Percentiles rank a stretch among this genome's conserved stretches.
Evolutionary conservation across 441 rosid species (phyloP).

Genomic region (Gossypium schwendimanii): DNA sequence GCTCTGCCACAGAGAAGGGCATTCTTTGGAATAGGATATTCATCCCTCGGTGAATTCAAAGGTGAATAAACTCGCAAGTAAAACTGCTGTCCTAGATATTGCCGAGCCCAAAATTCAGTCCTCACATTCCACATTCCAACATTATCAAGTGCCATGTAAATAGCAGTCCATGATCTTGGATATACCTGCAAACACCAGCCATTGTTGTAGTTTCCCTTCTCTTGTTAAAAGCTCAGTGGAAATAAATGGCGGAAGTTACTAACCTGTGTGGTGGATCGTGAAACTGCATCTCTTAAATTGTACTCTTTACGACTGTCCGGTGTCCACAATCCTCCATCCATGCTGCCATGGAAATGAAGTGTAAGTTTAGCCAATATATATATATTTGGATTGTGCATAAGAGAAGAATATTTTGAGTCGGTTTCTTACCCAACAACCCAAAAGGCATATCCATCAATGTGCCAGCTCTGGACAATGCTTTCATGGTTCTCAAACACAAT

Average conservation of each 20-base stretch:
- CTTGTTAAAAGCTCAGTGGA: not conserved
- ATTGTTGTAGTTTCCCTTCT: not conserved
- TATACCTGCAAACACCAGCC: slow-evolving; percentile 38
- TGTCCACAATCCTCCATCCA: slow-evolving; percentile 55
- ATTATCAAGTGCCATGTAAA: slow-evolving; percentile 54
- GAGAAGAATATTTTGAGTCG: not conserved
- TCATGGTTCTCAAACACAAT: slow-evolving; percentile 59
- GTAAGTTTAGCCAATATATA: not conserved
- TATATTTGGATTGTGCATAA: not conserved
- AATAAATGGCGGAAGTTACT: not conserved
- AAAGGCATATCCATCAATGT: slow-evolving; percentile 55
- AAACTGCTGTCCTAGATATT: slow-evolving; percentile 63
- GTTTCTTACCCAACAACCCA: slow-evolving; percentile 66
- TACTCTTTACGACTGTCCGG: slow-evolving; percentile 40
- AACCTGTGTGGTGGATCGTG: slow-evolving; percentile 57
- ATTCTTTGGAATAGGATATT: slow-evolving; percentile 41
- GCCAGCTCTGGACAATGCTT: slow-evolving; percentile 54
- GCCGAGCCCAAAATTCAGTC: slow-evolving; percentile 58
- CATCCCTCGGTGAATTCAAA: slow-evolving; percentile 37
- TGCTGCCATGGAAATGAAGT: slow-evolving; percentile 24
- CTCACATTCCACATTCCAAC: slow-evolving; percentile 77
- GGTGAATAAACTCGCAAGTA: slow-evolving; percentile 47
- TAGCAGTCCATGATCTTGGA: slow-evolving; percentile 67
- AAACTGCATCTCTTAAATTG: slow-evolving; percentile 54
- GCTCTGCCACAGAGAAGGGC: slow-evolving; percentile 59